phyloP scores from a whole-genome alignment of 2,329 filamentous ascomycete genomes.

The Fusarium kyushuense region DNA sequence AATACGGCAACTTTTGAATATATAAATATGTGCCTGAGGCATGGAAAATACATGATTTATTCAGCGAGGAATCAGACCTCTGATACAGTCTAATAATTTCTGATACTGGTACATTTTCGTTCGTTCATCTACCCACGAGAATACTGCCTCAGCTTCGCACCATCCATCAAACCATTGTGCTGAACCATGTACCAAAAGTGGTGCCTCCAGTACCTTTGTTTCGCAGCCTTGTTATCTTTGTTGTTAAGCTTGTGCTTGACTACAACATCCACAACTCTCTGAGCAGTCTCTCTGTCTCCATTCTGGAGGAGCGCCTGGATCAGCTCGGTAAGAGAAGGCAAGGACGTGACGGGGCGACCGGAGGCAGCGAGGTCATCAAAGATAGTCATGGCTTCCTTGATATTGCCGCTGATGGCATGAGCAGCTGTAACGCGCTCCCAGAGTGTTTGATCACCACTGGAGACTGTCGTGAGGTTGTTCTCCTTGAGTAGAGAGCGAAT shows the following conservation, averaged over 20 bases:
- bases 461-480: slow-evolving; percentile 56
- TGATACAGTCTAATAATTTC: slow-evolving; percentile 24
- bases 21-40: slow-evolving; percentile 28
- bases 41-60: slow-evolving; percentile 23
- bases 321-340: slow-evolving; percentile 59
- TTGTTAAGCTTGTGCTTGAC: slow-evolving; percentile 47
- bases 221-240: slow-evolving; percentile 32
- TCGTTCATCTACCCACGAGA: slow-evolving; percentile 1
- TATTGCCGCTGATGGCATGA: slow-evolving; percentile 68
- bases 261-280: slow-evolving; percentile 50
- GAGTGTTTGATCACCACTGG: slow-evolving; percentile 68
- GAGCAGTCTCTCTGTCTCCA: slow-evolving; percentile 47
- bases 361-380: slow-evolving; percentile 59
- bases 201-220: slow-evolving; percentile 59
- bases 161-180: slow-evolving; percentile 55
- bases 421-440: slow-evolving; percentile 79
- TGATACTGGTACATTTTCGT: slow-evolving; percentile 11
- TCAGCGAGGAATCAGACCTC: slow-evolving; percentile 40
- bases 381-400: slow-evolving; percentile 61
- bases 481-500: slow-evolving; percentile 72
- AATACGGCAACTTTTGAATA: slow-evolving; percentile 21
- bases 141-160: slow-evolving; percentile 14
- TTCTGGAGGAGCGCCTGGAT: slow-evolving; percentile 51
- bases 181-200: slow-evolving; percentile 63
- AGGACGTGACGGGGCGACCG: slow-evolving; percentile 56